Percentiles rank a stretch among this genome's conserved stretches.
phyloP scores from a whole-genome alignment of 345 rosid genomes.

The Hibiscus trionum region DNA sequence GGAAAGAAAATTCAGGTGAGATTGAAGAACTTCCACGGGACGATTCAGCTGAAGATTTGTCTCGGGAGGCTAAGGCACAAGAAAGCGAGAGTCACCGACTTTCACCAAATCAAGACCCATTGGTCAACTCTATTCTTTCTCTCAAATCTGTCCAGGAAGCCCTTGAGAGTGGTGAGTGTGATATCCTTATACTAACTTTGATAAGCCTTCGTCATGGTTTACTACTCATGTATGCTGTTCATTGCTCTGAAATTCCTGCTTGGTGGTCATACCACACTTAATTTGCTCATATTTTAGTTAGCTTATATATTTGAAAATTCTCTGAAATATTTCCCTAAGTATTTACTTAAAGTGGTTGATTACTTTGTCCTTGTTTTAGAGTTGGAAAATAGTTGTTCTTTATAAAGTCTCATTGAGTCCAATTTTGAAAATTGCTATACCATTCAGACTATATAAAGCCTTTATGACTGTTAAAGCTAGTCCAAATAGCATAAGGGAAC shows the following conservation, averaged over 20 bases:
- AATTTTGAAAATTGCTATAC: not conserved
- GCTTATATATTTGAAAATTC: no score
- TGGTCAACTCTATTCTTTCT: conserved; percentile 35
- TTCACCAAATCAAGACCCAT: conserved; percentile 41
- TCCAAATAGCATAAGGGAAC: not conserved
- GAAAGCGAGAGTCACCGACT: conserved; percentile 31
- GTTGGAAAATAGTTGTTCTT: not conserved
- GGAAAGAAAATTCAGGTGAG: conserved; percentile 31
- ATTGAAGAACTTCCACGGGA: conserved; percentile 16
- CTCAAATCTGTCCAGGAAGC: conserved; percentile 60
- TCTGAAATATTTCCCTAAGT: no score
- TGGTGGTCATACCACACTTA: not conserved
- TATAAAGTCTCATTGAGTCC: not conserved
- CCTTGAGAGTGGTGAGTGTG: conserved; percentile 26
- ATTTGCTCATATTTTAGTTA: not conserved
- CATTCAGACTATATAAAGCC: no score
- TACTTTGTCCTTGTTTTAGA: conserved; percentile 12
- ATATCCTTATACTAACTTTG: not conserved
- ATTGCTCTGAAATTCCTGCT: not conserved
- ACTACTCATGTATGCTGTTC: not conserved
- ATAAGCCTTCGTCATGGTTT: not conserved
- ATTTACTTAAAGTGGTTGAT: no score
- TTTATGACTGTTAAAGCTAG: not conserved
- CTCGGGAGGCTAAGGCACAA: conserved; percentile 37
- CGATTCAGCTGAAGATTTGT: conserved; percentile 35